phyloP scores from a whole-genome alignment of 1,139 yeast species.

The Candida sp. region DNA sequence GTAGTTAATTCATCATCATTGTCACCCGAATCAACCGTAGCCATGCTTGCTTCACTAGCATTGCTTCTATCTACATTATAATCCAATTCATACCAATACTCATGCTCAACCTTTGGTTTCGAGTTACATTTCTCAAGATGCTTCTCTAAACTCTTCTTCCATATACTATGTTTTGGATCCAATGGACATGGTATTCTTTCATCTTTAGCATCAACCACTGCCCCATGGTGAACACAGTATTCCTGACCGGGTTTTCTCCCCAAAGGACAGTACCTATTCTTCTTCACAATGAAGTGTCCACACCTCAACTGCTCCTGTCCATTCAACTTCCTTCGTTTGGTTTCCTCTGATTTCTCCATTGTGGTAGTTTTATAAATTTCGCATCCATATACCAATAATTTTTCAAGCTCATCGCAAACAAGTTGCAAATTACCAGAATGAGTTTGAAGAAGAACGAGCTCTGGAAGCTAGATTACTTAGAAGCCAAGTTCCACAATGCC shows the following conservation, averaged over 20 bases:
- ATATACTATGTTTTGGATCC: constrained; percentile 72
- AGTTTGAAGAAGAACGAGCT: constrained; percentile 16
- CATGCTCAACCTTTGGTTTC: constrained; percentile 24
- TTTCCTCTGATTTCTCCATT: constrained; percentile 3
- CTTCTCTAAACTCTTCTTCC: constrained; percentile 51
- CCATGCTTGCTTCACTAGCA: constrained; percentile 4
- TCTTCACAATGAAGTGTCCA: constrained; percentile 42
- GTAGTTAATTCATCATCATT: constrained; percentile 13
- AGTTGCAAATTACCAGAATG: neutral
- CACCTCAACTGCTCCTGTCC: constrained; percentile 29
- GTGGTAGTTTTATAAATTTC: neutral
- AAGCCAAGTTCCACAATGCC: constrained; percentile 39
- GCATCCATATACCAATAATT: constrained; percentile 1
- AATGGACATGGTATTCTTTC: constrained; percentile 72
- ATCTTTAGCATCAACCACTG: constrained; percentile 11
- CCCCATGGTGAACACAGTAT: constrained; percentile 65
- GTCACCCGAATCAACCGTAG: constrained; percentile 6
- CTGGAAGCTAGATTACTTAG: constrained; percentile 53
- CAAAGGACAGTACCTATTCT: constrained; percentile 58
- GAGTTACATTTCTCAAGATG: constrained; percentile 68
- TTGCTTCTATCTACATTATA: constrained; percentile 21
- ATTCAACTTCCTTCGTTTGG: constrained; percentile 14
- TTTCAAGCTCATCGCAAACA: constrained; percentile 10
- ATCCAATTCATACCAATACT: constrained; percentile 43
- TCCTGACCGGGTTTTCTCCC: constrained; percentile 47